phyloP scores from a whole-genome alignment of 495 filamentous ascomycete species.

The Rusavskia elegans region DNA sequence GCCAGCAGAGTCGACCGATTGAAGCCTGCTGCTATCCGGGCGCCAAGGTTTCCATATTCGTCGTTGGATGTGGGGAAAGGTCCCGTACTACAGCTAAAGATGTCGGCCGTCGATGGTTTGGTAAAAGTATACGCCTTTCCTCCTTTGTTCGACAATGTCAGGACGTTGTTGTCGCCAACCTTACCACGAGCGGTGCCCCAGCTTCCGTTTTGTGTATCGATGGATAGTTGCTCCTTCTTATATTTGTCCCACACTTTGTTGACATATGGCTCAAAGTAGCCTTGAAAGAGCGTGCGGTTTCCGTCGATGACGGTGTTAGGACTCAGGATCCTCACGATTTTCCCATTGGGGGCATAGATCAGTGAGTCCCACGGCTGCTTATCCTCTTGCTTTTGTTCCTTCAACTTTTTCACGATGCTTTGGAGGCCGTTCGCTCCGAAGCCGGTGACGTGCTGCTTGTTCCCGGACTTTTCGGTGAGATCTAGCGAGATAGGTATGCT shows the following conservation, averaged over 20 bases:
- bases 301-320: slow-evolving; percentile 47
- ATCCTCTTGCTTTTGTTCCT: slow-evolving; percentile 35
- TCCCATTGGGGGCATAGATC: slow-evolving; percentile 34
- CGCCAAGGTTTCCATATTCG: slow-evolving; percentile 37
- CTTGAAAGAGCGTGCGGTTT: slow-evolving; percentile 38
- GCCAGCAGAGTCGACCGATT: slow-evolving; percentile 47
- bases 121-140: slow-evolving; percentile 28
- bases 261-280: slow-evolving; percentile 50
- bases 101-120: slow-evolving; percentile 42
- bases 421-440: slow-evolving; percentile 40
- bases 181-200: slow-evolving; percentile 34
- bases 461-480: slow-evolving; percentile 35
- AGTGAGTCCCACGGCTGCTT: slow-evolving; percentile 48
- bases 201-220: slow-evolving; percentile 44
- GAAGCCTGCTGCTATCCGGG: slow-evolving; percentile 51
- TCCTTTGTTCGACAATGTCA: slow-evolving; percentile 26
- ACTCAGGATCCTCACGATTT: slow-evolving; percentile 43
- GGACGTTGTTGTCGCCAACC: slow-evolving; percentile 25
- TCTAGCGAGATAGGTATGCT: slow-evolving; percentile 46
- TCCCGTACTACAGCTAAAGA: slow-evolving; percentile 58
- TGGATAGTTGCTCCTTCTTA: slow-evolving; percentile 24
- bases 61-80: slow-evolving; percentile 37
- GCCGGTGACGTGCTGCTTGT: slow-evolving; percentile 42
- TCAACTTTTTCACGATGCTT: slow-evolving; percentile 34
- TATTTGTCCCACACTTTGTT: slow-evolving; percentile 49